Percentiles rank a stretch among this genome's conserved stretches.
These are phyloP conservation scores for Aquilaria sinensis DNA, from an alignment of 345 rosid species.

Conservation along the genomic window DNA sequence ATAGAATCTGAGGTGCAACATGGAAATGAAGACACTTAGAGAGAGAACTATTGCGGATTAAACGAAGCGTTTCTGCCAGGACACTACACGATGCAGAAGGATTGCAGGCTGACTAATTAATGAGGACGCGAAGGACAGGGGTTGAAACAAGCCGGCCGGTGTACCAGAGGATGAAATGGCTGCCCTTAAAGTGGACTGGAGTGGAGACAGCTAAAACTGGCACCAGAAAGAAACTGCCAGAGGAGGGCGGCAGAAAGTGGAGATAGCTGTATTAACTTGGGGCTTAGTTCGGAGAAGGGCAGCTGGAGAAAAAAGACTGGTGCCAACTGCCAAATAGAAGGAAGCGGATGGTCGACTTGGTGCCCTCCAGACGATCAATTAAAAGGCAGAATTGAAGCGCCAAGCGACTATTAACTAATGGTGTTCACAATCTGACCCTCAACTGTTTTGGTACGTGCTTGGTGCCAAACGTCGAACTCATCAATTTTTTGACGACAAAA, in stretches of 20 bases:
- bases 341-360: conserved; percentile 52
- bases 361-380: conserved; percentile 72
- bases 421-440: no score
- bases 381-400: conserved; percentile 35
- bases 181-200: conserved; percentile 58
- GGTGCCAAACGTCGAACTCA: neutral
- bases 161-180: conserved; percentile 91
- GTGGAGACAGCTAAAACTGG: conserved; percentile 32
- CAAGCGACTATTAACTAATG: conserved; percentile 8
- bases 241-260: conserved; percentile 63
- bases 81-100: conserved; percentile 84
- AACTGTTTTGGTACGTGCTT: no score
- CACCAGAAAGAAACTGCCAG: conserved; percentile 57
- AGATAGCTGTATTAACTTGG: conserved; percentile 70
- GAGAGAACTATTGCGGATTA: conserved; percentile 83
- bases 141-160: conserved; percentile 63
- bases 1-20: conserved; percentile 93
- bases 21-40: conserved; percentile 94
- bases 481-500: neutral
- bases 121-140: conserved; percentile 82
- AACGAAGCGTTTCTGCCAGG: conserved; percentile 82
- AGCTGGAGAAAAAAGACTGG: conserved; percentile 23
- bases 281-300: conserved; percentile 73
- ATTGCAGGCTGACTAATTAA: conserved; percentile 43
- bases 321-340: conserved; percentile 19